Base-by-base conservation (phyloP, 1,284 basidiomycete species). In the Amylostereum chailletii region DNA sequence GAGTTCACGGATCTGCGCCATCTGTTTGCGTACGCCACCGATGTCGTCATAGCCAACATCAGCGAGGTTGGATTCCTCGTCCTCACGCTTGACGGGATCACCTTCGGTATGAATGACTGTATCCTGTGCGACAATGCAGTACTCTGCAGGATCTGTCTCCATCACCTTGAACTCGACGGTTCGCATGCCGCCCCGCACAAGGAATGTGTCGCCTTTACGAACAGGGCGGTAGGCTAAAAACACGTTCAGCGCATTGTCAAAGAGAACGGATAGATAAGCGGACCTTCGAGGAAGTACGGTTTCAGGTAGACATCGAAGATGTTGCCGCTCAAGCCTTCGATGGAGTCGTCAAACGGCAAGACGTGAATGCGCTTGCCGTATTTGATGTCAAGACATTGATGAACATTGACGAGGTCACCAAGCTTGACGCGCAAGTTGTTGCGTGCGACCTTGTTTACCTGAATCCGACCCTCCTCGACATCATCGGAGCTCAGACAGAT, bases 41-140 rank as follows among this genome's bases (percentile, higher is more conserved):
- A 99, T 95, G 63, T 99, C 95, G 62, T 99, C 96, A 65, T 99
- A 99, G 34, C 96, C 96, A 56, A 99, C 96, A 60, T 96, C 96
- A 57, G 83, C 87, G 34, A 99, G 81, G 68, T 95, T 97, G 40
- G 91, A 83, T 71, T 99, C 96, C 71, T 99, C 96, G 54, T 98
- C 96, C 67, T 99, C 96, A 53, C 96, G 86, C 76, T 99, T 98
- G 62, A 99, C 88, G 0, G 96, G 92, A 60, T 99, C 96, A 55
- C 96, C 96, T 81, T 99, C 96, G 43, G 90, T 94, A 70, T 95
- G 93, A 56, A 96, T 94, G 46, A 96, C 93, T 0, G 94, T 97
- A 61, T 96, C 94, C 68, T 95, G 94, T 0, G 94, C 94, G 32
- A 97, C 93, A 56, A 97, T 97, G 71, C 94, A 96, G 71, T 88